Evolutionary conservation across 2,329 filamentous ascomycete genomes (phyloP), one percentile per base, ranked within the genome.

Genomic region (Sporothrix phasma): DNA sequence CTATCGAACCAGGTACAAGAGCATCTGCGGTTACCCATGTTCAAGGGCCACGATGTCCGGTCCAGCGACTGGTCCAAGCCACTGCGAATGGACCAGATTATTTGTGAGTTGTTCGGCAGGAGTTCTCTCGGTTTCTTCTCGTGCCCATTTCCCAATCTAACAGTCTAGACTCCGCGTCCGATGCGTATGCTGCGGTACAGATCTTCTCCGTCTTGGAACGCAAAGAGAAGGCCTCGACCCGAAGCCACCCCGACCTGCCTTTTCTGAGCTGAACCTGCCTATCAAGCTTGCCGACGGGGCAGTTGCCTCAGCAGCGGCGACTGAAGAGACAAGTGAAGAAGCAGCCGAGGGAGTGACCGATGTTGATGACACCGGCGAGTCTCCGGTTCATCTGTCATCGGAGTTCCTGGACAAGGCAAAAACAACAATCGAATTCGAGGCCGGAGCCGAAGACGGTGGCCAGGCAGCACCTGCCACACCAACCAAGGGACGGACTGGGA

Each of bases 151-250:
- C 51, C 39, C 17, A 8, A 64, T 69, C 73, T 73, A 31, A 74
- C 68, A 67, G 19, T 45, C 26, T 69, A 89, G 87, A 92, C 74
- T 86, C 90, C 10, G 91, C 90, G 13, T 87, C 89, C 0, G 91
- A 96, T 73, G 88, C 90, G 0, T 97, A 96, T 72, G 91, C 89
- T 65, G 84, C 86, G 49, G 75, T 88, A 11, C 87, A 90, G 64
- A 77, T 97, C 1, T 96, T 85, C 70, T 79, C 90, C 66, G 80
- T 82, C 0, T 77, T 96, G 51, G 87, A 97, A 76, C 82, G 59
- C 84, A 88, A 69, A 81, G 92, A 17, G 79, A 83, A 69, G 76
- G 78, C 6, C 77, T 96, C 66, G 75, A 83, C 13, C 91, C 91
- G 1, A 81, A 77, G 2, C 92, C 92, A 5, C 88, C 89, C 3